phyloP scores from a whole-genome alignment of 1,284 basidiomycete species.

The Schizophyllum commune region DNA sequence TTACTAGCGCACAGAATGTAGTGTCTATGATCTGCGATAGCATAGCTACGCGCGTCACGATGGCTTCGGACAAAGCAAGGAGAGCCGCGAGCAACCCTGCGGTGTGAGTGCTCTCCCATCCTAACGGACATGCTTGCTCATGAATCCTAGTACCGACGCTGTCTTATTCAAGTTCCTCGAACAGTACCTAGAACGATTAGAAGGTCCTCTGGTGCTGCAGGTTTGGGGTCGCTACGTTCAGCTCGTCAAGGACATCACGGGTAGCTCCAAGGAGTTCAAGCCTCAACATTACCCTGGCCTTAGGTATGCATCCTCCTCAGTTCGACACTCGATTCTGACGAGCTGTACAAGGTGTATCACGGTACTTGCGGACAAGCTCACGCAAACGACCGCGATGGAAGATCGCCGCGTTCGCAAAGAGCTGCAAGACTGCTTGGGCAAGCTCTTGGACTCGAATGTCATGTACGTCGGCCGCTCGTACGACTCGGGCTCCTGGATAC shows the following conservation, averaged over 20 bases:
- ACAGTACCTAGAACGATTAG: conserved; percentile 77
- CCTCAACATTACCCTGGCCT: conserved; percentile 68
- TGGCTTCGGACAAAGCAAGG: conserved; percentile 46
- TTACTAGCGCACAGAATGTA: conserved; percentile 81
- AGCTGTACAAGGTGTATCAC: conserved; percentile 61
- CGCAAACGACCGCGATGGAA: conserved; percentile 84
- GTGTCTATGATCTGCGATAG: conserved; percentile 90
- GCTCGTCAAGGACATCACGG: conserved; percentile 73
- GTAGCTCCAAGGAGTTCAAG: conserved; percentile 56
- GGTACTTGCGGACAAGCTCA: conserved; percentile 76
- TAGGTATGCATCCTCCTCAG: conserved; percentile 36
- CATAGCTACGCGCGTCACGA: conserved; percentile 49
- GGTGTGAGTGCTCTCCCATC: conserved; percentile 34
- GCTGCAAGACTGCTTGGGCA: conserved; percentile 84
- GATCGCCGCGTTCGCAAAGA: conserved; percentile 87
- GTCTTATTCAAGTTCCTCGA: conserved; percentile 83
- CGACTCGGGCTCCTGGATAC: conserved; percentile 77
- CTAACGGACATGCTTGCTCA: conserved; percentile 3
- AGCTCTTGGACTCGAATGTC: conserved; percentile 79
- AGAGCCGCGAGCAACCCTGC: conserved; percentile 55
- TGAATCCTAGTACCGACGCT: conserved; percentile 46
- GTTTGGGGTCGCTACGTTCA: conserved; percentile 82
- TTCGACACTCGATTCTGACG: conserved; percentile 1
- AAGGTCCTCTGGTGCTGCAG: conserved; percentile 85
- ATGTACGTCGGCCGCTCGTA: conserved; percentile 66